Evolutionary conservation across 495 filamentous ascomycete genomes (phyloP), one percentile per base, ranked within the genome.

Genomic region (Aspergillus sclerotiicarbonarius): DNA sequence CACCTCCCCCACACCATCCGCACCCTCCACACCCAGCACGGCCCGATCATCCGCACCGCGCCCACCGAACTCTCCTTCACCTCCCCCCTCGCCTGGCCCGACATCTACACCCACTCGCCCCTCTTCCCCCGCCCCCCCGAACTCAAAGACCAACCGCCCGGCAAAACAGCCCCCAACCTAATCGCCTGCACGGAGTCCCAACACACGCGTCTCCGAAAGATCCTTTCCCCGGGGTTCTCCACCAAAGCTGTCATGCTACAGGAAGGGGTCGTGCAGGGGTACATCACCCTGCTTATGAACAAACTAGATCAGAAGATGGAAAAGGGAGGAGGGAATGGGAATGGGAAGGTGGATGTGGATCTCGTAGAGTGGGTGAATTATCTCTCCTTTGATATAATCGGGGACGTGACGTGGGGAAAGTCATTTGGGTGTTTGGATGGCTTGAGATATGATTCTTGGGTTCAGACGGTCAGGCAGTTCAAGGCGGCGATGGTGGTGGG

Each of bases 341-440:
- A 25, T 25, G 25, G 25, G 25, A 3, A 25, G 2, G 25, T 25
- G 25, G 25, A 25, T 1, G 56, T 62, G 2, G 50, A 67, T 25
- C 7, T 67, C 1, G 59, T 54, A 1, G 37, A 59, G 49, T 67
- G 65, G 62, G 29, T 65, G 46, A 64, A 65, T 47, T 67, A 55
- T 54, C 33, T 61, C 21, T 46, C 45, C 15, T 64, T 62, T 30
- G 65, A 67, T 31, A 52, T 64, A n/a, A 57, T 59, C n/a, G 53
- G 53, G 21, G 58, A 59, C n/a, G 51, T 67, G 3, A 53, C 58
- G 9, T 64, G 53, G 49, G 62, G 54, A 1, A 45, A 31, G 9
- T 53, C 64, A 0, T 62, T 64, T 15, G 57, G 50, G 10, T 57
- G 45, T 37, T 43, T 63, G 3, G 20, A 56, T 8, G 50, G 39